Evolutionary conservation across 2,329 filamentous ascomycete genomes (phyloP).

Genomic region (Pseudogymnoascus sp.): DNA sequence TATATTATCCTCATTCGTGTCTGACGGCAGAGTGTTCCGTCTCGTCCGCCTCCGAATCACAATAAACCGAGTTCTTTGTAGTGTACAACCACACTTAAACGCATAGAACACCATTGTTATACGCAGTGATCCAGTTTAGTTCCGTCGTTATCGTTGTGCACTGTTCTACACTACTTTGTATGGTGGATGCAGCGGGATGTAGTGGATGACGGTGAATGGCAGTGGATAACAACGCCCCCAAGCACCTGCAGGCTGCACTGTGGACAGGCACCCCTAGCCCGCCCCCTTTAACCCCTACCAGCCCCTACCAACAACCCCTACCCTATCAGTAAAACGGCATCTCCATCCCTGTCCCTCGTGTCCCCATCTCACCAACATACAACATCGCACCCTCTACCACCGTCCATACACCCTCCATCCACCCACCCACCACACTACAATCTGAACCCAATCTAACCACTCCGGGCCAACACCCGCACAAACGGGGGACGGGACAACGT

Average conservation of each 20-base stretch:
- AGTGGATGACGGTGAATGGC: neutral
- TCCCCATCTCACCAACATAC: constrained; percentile 13
- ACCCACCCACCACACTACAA: too few species aligned
- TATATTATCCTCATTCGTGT: neutral
- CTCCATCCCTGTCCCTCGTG: constrained; percentile 26
- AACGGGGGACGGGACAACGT: neutral
- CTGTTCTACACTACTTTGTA: neutral
- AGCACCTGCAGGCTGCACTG: neutral
- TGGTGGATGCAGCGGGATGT: neutral
- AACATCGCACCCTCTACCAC: too few species aligned
- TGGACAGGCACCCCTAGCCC: neutral
- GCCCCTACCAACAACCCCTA: constrained; percentile 19
- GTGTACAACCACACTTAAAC: neutral
- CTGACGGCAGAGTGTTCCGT: neutral
- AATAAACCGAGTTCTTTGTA: neutral
- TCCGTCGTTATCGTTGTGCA: neutral
- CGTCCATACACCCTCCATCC: neutral
- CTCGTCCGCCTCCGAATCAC: neutral
- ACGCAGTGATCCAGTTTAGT: neutral
- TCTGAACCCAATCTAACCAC: constrained; percentile 1
- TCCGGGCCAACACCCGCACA: neutral
- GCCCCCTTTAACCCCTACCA: neutral
- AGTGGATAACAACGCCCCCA: neutral
- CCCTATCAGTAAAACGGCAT: constrained; percentile 32
- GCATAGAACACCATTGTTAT: neutral